These are phyloP conservation scores for Populus tomentosa DNA, from an alignment of 441 rosid genomes.

Conservation along the genomic window DNA sequence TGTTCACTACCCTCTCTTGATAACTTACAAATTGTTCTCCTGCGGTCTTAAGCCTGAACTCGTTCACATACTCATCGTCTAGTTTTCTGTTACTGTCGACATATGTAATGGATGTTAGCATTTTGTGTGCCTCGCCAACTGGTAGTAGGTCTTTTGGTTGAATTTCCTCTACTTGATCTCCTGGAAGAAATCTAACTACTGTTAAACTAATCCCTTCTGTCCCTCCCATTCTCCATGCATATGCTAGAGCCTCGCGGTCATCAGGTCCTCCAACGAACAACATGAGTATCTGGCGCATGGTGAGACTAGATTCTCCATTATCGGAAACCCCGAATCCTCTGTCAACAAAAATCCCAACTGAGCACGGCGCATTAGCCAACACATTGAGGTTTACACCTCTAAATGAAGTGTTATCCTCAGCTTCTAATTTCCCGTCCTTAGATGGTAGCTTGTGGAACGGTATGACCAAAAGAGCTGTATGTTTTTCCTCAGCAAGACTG, in stretches of 20 bases:
- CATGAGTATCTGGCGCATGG: slow-evolving; percentile 14
- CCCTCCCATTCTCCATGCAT: slow-evolving; percentile 30
- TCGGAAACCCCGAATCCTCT: slow-evolving; percentile 18
- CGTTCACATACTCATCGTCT: slow-evolving; percentile 26
- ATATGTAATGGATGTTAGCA: not conserved
- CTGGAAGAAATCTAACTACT: slow-evolving; percentile 28
- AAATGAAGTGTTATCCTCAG: slow-evolving; percentile 16
- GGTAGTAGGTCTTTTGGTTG: not conserved
- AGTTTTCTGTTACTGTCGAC: slow-evolving; percentile 2
- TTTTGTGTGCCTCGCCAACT: not conserved
- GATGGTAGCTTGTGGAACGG: slow-evolving; percentile 37
- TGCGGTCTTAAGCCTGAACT: slow-evolving; percentile 27
- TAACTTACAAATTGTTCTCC: slow-evolving; percentile 16
- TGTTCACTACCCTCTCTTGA: slow-evolving; percentile 25
- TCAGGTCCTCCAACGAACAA: slow-evolving; percentile 47
- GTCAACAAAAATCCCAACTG: slow-evolving; percentile 37
- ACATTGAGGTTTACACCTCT: slow-evolving; percentile 39
- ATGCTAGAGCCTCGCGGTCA: slow-evolving; percentile 44
- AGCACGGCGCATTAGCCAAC: slow-evolving; percentile 36
- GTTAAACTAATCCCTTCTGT: slow-evolving; percentile 23
- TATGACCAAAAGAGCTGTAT: slow-evolving; percentile 32
- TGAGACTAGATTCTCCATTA: slow-evolving; percentile 2
- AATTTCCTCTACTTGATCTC: slow-evolving; percentile 3
- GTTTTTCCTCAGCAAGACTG: slow-evolving; percentile 43
- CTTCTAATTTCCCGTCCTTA: slow-evolving; percentile 18